Evolutionary conservation across 2,329 filamentous ascomycete species (phyloP).

Genomic region (Cladosporium austrohemisphaericum): DNA sequence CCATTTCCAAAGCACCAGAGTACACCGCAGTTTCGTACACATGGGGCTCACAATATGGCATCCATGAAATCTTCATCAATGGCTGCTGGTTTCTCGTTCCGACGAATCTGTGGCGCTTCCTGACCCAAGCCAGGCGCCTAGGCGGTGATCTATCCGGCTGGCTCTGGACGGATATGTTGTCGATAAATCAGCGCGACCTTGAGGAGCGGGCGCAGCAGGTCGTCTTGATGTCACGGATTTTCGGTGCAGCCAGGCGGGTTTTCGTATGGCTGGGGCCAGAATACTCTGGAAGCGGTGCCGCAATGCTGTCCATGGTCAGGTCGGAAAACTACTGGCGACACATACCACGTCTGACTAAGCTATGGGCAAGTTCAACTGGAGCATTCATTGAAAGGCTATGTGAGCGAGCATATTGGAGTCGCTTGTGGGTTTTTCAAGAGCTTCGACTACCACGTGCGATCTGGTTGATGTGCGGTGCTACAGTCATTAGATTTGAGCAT

Average conservation of each 20-base stretch:
- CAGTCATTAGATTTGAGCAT: background rate
- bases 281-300: background rate
- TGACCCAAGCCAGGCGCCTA: constrained; percentile 7
- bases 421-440: constrained; percentile 1
- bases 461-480: background rate
- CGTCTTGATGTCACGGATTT: constrained; percentile 18
- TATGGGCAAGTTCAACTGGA: background rate
- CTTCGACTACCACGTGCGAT: background rate
- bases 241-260: constrained; percentile 3
- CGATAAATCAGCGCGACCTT: constrained; percentile 18
- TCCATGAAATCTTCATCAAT: constrained; percentile 12
- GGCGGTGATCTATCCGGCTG: background rate
- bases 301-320: background rate
- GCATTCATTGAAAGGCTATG: background rate
- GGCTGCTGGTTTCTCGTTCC: constrained; percentile 1
- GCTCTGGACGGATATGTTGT: constrained; percentile 22
- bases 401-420: background rate
- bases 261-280: constrained; percentile 16
- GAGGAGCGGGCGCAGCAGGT: constrained; percentile 19
- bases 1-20: background rate
- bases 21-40: constrained; percentile 19
- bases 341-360: background rate
- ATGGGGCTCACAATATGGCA: constrained; percentile 11
- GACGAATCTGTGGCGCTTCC: constrained; percentile 17
- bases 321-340: background rate